These are phyloP conservation scores for Globisporangium splendens DNA, from an alignment of 352 stramenopile genomes.

Conservation along the genomic window DNA sequence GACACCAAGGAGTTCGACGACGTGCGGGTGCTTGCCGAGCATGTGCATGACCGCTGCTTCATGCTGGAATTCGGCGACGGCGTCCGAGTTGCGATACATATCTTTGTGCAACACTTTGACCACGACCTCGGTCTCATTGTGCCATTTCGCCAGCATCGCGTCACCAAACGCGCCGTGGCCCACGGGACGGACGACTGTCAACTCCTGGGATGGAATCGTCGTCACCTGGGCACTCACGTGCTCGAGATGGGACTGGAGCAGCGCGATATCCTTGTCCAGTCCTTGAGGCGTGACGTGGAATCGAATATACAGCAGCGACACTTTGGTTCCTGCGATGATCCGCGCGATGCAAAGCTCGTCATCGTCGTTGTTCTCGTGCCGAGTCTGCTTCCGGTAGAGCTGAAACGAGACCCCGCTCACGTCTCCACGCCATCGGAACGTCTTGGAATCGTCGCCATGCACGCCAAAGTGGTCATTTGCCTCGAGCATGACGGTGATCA, in stretches of 20 bases:
- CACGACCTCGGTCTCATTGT: constrained; percentile 51
- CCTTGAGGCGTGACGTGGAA: constrained; percentile 18
- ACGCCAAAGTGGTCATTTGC: constrained; percentile 32
- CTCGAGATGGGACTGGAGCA: constrained; percentile 41
- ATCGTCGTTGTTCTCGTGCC: constrained; percentile 15
- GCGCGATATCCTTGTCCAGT: constrained; percentile 17
- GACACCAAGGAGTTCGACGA: constrained; percentile 63
- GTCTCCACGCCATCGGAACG: constrained; percentile 62
- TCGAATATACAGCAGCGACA: constrained; percentile 64
- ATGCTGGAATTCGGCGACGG: constrained; percentile 53
- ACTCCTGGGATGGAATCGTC: constrained; percentile 42
- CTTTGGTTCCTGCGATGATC: constrained; percentile 53
- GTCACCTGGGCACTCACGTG: constrained; percentile 39
- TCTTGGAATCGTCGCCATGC: constrained; percentile 47
- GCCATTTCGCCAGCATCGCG: constrained; percentile 58
- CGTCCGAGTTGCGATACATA: constrained; percentile 36
- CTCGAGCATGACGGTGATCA: constrained; percentile 64
- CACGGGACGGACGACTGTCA: constrained; percentile 56
- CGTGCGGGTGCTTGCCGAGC: constrained; percentile 67
- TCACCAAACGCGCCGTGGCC: constrained; percentile 67
- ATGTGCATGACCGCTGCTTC: constrained; percentile 74
- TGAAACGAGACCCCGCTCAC: constrained; percentile 62
- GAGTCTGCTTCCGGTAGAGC: constrained; percentile 26
- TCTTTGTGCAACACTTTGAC: constrained; percentile 57
- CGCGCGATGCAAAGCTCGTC: constrained; percentile 48